These are phyloP conservation scores for Puya raimondii DNA, from an alignment of 176 grass and related monocot genomes.

Conservation along the genomic window DNA sequence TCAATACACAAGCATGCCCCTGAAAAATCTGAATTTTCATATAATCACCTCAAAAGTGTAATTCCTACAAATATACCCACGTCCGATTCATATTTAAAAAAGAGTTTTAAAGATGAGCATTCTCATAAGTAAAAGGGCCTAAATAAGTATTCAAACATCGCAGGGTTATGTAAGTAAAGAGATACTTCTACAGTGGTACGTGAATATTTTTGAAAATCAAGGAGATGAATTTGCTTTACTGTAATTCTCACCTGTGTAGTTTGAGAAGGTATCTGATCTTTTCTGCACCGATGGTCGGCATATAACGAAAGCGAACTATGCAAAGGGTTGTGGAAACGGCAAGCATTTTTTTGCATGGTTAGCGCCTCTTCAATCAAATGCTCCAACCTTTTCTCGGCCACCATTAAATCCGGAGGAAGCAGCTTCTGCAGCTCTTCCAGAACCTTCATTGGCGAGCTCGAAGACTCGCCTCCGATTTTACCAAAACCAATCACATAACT, in stretches of 20 bases:
- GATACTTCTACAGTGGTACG: background rate
- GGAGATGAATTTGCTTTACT: background rate
- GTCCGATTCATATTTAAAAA: no score
- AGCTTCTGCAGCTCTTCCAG: conserved; percentile 83
- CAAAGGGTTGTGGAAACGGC: conserved; percentile 83
- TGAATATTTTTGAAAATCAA: background rate
- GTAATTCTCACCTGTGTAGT: conserved; percentile 48
- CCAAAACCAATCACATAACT: conserved; percentile 50
- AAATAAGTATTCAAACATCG: no score
- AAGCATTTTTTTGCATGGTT: conserved; percentile 59
- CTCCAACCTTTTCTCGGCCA: conserved; percentile 78
- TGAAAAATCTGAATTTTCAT: no score
- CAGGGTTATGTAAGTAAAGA: background rate
- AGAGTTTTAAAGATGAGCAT: no score
- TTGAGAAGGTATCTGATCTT: conserved; percentile 71
- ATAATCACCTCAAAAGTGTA: no score
- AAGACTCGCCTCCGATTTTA: conserved; percentile 36
- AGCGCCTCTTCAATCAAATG: conserved; percentile 83
- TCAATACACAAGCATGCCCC: background rate
- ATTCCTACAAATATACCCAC: no score
- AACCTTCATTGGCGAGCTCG: conserved; percentile 40
- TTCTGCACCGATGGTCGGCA: conserved; percentile 69
- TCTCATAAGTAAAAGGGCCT: no score
- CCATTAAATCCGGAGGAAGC: conserved; percentile 63
- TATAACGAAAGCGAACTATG: conserved; percentile 64